Evolutionary conservation across 2,329 filamentous ascomycete genomes (phyloP).

Genomic region (Colletotrichum euphorbiae): DNA sequence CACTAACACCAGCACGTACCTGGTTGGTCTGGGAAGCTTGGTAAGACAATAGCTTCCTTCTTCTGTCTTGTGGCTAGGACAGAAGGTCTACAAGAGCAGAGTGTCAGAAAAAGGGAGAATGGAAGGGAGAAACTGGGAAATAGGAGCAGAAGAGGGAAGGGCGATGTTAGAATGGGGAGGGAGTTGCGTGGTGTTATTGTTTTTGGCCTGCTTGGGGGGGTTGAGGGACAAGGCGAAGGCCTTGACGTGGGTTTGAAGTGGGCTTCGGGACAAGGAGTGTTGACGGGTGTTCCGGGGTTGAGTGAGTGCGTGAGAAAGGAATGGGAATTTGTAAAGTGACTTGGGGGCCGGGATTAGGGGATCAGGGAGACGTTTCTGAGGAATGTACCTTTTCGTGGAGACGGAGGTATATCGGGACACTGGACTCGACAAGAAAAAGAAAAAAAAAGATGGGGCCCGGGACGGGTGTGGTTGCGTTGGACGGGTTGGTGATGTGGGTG

Average conservation of each 20-base stretch:
- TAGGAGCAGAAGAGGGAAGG: constrained; percentile 20
- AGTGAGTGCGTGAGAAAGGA: constrained; percentile 14
- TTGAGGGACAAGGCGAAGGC: too few species aligned
- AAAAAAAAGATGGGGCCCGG: constrained; percentile 5
- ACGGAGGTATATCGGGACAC: constrained; percentile 32
- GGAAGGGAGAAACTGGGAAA: constrained; percentile 37
- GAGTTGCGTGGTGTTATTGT: constrained; percentile 35
- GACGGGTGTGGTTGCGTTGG: background rate
- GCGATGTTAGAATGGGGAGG: background rate
- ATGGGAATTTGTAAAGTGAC: constrained; percentile 8
- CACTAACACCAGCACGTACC: constrained; percentile 18
- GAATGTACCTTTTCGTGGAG: constrained; percentile 37
- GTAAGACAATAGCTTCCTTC: constrained; percentile 35
- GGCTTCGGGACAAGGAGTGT: constrained; percentile 14
- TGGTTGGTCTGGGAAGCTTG: constrained; percentile 28
- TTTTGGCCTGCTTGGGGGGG: constrained; percentile 2
- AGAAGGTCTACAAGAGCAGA: constrained; percentile 33
- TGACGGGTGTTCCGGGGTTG: constrained; percentile 36
- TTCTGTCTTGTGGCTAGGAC: constrained; percentile 35
- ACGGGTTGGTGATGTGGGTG: background rate
- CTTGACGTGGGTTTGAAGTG: background rate
- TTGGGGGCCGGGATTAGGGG: constrained; percentile 9
- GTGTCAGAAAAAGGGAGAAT: constrained; percentile 37
- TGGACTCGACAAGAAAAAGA: constrained; percentile 22
- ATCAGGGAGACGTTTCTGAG: constrained; percentile 21